Evolutionary conservation across 2,329 filamentous ascomycete species (phyloP).

Genomic region (Colletotrichum shisoi): DNA sequence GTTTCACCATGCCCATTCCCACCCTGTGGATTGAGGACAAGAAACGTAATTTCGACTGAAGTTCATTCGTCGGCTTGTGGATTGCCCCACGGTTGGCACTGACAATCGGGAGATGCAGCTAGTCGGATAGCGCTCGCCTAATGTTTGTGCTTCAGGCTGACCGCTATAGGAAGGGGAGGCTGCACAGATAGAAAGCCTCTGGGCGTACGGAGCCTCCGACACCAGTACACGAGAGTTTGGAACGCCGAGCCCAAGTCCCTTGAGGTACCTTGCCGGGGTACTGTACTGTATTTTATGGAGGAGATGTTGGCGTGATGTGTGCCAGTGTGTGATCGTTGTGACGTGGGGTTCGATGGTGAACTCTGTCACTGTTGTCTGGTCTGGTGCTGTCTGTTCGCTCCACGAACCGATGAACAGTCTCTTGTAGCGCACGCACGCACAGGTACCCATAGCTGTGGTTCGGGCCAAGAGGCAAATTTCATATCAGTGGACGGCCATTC

Average conservation of each 20-base stretch:
- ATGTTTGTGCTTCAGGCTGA: constrained; percentile 34
- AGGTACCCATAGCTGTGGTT: constrained; percentile 13
- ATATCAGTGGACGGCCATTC: not conserved
- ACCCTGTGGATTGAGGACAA: constrained; percentile 1
- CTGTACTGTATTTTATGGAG: not conserved
- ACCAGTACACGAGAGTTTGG: not conserved
- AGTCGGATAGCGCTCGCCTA: constrained; percentile 22
- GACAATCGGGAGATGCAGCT: constrained; percentile 34
- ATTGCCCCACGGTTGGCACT: constrained; percentile 36
- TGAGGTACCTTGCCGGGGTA: not conserved
- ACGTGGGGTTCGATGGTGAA: constrained; percentile 9
- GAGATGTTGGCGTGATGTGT: not conserved
- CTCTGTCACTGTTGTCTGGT: constrained; percentile 4
- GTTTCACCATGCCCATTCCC: constrained; percentile 28
- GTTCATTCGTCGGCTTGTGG: constrained; percentile 23
- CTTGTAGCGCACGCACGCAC: not conserved
- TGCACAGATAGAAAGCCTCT: constrained; percentile 6
- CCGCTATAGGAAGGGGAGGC: not conserved
- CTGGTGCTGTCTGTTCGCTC: constrained; percentile 7
- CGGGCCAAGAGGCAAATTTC: constrained; percentile 9
- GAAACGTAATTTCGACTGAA: constrained; percentile 24
- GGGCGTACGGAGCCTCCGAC: constrained; percentile 4
- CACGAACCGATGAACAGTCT: not conserved
- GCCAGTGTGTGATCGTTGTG: not conserved
- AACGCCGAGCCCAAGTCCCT: constrained; percentile 4